Base-by-base conservation (phyloP, 1,284 basidiomycete species). In the Grifola frondosa region DNA sequence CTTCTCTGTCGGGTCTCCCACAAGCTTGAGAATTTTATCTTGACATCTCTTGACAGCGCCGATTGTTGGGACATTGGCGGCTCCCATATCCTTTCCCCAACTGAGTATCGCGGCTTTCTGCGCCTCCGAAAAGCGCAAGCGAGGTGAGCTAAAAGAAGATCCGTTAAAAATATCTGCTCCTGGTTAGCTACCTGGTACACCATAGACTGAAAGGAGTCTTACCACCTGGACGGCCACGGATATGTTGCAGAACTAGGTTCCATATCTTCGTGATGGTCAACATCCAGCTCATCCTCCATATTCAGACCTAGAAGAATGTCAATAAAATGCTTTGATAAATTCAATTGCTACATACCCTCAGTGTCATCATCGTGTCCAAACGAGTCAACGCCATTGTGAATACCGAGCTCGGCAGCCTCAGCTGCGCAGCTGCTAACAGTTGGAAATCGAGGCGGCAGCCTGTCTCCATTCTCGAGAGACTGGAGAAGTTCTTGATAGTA, bases 71-170 rank as follows among this genome's bases (percentile, higher is more conserved):
- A 64, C 56, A 38, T 55, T 37, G 4, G 39, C 32, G 12, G 55
- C 56, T 0, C 61, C 57, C 17, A 67, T 30, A 9, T 48, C 56
- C 10, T 50, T 57, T 13, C 57, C 61, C 58, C 59, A 66, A 1
- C 22, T 22, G 4, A 66, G 52, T 2, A 66, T 34, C 3, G 61
- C 62, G 36, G 42, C 48, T 30, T 62, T 59, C 36, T 65, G 61
- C 20, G 32, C 29, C 22, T 55, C 38, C 6, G 56, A 64, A 30
- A 65, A 64, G 10, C 31, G 56, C 3, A 58, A 25, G 6, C 44
- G 42, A 5, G 58, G 56, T n/a, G 53, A 59, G 29, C 49, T 54
- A 31, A 65, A 63, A 65, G 49, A 17, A 63, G 16, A 31, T 61
- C 45, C 4, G 60, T 36, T 13, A 62, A 5, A 53, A 26, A 51